phyloP scores from a whole-genome alignment of 305 asterid genomes.

The Striga hermonthica region DNA sequence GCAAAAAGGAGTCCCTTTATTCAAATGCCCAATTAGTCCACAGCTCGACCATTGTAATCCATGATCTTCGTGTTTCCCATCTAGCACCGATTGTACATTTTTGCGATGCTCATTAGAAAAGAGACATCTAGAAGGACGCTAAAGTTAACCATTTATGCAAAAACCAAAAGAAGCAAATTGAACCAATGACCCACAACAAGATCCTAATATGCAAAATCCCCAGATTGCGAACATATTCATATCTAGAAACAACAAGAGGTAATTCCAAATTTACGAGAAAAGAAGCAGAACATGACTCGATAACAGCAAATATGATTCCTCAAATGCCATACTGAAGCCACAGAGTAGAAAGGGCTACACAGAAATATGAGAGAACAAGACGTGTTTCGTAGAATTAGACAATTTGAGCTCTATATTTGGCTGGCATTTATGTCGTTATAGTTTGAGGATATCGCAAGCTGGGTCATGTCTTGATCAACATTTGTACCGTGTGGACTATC shows the following conservation, averaged over 20 bases:
- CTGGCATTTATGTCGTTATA: background rate
- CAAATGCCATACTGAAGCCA: conserved; percentile 24
- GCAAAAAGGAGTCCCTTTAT: conserved; percentile 59
- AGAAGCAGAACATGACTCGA: conserved; percentile 29
- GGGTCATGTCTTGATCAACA: background rate
- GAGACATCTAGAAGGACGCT: conserved; percentile 67
- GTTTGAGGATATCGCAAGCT: background rate
- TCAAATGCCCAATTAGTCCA: conserved; percentile 63
- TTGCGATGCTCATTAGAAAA: conserved; percentile 74
- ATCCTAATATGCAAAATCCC: conserved; percentile 78
- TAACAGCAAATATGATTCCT: conserved; percentile 31
- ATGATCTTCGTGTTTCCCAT: conserved; percentile 71
- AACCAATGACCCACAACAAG: conserved; percentile 66
- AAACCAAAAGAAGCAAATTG: conserved; percentile 72
- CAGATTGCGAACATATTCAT: conserved; percentile 78
- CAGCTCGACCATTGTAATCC: conserved; percentile 75
- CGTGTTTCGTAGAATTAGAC: conserved; percentile 15
- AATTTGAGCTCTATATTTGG: background rate
- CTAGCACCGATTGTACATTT: conserved; percentile 88
- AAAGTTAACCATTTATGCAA: conserved; percentile 61
- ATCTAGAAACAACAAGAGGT: conserved; percentile 67
- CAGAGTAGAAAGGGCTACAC: conserved; percentile 20
- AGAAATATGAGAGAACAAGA: conserved; percentile 8
- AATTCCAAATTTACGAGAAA: conserved; percentile 47
- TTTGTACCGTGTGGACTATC: conserved; percentile 4